Evolutionary conservation across 1,284 basidiomycete species (phyloP), one percentile per base, ranked within the genome.

Genomic region (Cutaneotrichosporon daszewskae): DNA sequence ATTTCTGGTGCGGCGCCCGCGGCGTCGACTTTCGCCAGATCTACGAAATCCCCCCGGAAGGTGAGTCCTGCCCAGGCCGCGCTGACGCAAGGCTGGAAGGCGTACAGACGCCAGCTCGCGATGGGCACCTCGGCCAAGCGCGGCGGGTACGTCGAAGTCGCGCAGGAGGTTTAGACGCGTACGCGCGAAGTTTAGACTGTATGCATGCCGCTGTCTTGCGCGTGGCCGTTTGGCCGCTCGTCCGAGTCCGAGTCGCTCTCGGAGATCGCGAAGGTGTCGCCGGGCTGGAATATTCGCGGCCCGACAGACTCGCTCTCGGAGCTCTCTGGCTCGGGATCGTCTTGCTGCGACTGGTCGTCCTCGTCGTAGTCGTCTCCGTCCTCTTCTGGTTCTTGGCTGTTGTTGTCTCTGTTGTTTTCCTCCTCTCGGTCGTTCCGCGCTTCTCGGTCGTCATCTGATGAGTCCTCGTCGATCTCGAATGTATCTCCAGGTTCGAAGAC

Each of bases 1-100:
- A 98, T 72, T 98, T 99, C 66, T 98, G 94, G 94, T 82, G 82
- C 34, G 79, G 78, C 40, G 89, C 90, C 17, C 75, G 77, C 47
- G 87, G 86, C 1, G 82, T 98, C 20, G 84, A 94, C 67, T 99
- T 97, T 71, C 83, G 84, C 34, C 75, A 78, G 51, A 65, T 98
- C 62, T 96, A 92, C 68, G 92, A 95, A 63, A 79, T 98, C 7
- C 90, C 90, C 3, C 54, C 74, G 1, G 87, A 89, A 62, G 88
- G 87, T 57, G 17, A 44, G 54, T 45, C 2, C 2, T 24, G 7
- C 12, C 23, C 4, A 14, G 16, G 17, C 1, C 3, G 9, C 16
- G 14, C 44, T 48, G 40, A 54, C 34, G 17, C 24, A 40, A 57
- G 62, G 66, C 3, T 69, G 66, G 66, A 43, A 45, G 19, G 53